These are phyloP conservation scores for Metroxylon sagu DNA, from an alignment of 176 grass and related monocot genomes.

Conservation along the genomic window DNA sequence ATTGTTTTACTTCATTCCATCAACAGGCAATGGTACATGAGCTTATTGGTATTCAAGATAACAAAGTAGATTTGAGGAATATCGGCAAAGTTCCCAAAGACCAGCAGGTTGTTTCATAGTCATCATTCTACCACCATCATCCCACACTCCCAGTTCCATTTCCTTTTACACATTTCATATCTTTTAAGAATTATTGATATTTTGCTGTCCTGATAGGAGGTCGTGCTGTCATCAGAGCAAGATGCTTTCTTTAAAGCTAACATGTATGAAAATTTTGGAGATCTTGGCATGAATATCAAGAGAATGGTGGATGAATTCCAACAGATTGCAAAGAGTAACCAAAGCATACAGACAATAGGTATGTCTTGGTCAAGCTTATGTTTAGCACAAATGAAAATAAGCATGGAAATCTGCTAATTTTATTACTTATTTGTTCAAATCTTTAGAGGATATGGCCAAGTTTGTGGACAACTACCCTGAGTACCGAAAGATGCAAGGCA, in stretches of 20 bases:
- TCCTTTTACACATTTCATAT: slow-evolving; percentile 12
- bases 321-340: slow-evolving; percentile 94
- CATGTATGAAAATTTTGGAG: slow-evolving; percentile 94
- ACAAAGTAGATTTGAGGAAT: slow-evolving; percentile 77
- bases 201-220: slow-evolving; percentile 52
- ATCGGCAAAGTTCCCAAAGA: slow-evolving; percentile 77
- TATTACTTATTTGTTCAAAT: not conserved
- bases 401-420: too few species aligned
- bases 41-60: slow-evolving; percentile 86
- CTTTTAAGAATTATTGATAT: slow-evolving; percentile 23
- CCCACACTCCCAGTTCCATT: not conserved
- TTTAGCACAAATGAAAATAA: too few species aligned
- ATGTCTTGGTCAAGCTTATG: not conserved
- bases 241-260: slow-evolving; percentile 82
- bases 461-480: slow-evolving; percentile 92
- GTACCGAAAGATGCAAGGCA: slow-evolving; percentile 84
- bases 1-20: not conserved
- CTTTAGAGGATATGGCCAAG: slow-evolving; percentile 89
- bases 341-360: slow-evolving; percentile 94
- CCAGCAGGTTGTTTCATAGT: slow-evolving; percentile 56
- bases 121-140: slow-evolving; percentile 9
- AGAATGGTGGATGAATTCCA: slow-evolving; percentile 99
- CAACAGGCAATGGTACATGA: slow-evolving; percentile 90
- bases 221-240: slow-evolving; percentile 89
- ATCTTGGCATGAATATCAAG: slow-evolving; percentile 99